Evolutionary conservation across 2,329 filamentous ascomycete species (phyloP).

Genomic region (Cladophialophora bantiana): DNA sequence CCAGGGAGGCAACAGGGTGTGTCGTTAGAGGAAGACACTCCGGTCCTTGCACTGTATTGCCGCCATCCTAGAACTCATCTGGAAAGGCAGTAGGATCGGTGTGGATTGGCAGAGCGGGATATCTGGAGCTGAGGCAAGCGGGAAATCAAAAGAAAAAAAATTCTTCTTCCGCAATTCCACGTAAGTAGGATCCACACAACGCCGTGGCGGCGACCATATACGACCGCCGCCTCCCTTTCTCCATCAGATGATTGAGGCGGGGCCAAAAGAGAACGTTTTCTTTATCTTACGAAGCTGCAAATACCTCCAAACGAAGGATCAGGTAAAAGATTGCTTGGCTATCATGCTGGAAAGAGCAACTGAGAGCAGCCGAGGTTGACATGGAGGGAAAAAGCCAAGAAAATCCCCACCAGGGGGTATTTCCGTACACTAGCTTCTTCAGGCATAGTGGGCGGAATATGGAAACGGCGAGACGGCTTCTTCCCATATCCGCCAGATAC

Average conservation of each 20-base stretch:
- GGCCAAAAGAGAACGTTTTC: neutral
- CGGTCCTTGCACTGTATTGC: no score
- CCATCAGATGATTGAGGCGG: neutral
- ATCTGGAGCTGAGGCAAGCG: no score
- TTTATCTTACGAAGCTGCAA: neutral
- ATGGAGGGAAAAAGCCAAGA: neutral
- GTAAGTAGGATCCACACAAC: neutral
- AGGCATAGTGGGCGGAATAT: neutral
- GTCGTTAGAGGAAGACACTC: no score
- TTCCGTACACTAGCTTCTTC: neutral
- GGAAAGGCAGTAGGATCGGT: no score
- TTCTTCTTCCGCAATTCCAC: neutral
- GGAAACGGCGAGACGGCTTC: neutral
- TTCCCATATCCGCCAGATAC: no score
- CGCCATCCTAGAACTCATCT: no score
- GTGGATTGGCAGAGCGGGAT: no score
- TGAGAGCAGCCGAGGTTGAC: neutral
- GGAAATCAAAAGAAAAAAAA: neutral
- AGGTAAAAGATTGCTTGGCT: neutral
- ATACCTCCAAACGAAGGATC: neutral
- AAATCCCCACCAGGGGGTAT: neutral
- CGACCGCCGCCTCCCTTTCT: neutral
- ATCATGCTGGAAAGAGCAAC: neutral
- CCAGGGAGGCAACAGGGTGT: no score
- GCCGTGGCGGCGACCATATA: neutral